Percentiles rank a stretch among this genome's conserved stretches.
Evolutionary conservation across 2,329 filamentous ascomycete genomes (phyloP).

Genomic region (Dactylella cylindrospora): DNA sequence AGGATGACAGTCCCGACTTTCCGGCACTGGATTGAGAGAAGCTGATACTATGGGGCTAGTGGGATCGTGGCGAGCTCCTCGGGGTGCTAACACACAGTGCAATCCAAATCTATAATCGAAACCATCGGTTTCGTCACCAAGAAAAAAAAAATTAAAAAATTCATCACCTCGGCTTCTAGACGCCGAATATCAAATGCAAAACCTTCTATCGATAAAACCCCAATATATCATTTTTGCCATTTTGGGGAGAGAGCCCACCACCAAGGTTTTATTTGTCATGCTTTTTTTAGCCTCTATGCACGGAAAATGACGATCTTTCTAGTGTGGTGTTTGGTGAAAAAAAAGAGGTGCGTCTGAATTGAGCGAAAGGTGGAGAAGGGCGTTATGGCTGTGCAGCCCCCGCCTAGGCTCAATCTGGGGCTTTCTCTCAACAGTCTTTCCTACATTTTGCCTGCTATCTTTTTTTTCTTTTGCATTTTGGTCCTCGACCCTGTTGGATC

Average conservation of each 20-base stretch:
- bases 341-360: neutral
- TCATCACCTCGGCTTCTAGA: conserved; percentile 21
- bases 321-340: neutral
- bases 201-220: conserved; percentile 37
- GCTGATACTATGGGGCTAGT: conserved; percentile 3
- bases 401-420: too few relatives aligned
- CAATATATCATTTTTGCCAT: conserved; percentile 9
- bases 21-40: conserved; percentile 31
- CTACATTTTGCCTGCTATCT: too few relatives aligned
- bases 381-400: too few relatives aligned
- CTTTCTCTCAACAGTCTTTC: too few relatives aligned
- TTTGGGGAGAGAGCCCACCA: too few relatives aligned
- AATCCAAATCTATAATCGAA: too few relatives aligned
- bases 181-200: conserved; percentile 13
- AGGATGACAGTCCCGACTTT: conserved; percentile 19
- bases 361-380: too few relatives aligned
- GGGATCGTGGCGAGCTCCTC: too few relatives aligned
- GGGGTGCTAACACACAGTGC: too few relatives aligned
- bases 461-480: too few relatives aligned
- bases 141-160: neutral
- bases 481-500: too few relatives aligned
- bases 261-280: conserved; percentile 39
- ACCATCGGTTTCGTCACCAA: neutral
- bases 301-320: conserved; percentile 18
- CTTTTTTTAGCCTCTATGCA: conserved; percentile 34